A percentile compares a stretch with the other conserved stretches of the same genome.
Conservation (phyloP, 208 protist species). For the Acanthamoeba castellanii region DNA sequence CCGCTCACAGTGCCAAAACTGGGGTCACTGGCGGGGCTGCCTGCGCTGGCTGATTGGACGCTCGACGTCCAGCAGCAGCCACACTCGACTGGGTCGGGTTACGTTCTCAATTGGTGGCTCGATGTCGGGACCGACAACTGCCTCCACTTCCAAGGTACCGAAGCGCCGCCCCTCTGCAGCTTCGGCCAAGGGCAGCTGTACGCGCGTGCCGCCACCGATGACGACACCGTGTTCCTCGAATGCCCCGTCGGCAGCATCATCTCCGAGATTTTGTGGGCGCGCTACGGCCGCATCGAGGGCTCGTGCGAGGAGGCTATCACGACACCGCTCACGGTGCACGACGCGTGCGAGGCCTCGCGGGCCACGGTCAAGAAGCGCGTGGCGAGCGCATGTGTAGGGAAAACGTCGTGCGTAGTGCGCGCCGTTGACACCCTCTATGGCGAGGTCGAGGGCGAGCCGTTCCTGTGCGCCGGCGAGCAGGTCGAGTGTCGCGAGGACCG, state of each 20-base stretch:
- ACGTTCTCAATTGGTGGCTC: neutral
- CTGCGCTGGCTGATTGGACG: conserved; percentile 19
- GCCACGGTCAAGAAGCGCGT: neutral
- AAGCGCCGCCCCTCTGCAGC: too few relatives aligned
- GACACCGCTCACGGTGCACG: neutral
- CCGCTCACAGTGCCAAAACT: neutral
- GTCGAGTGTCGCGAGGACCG: neutral
- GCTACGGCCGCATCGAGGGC: conserved; percentile 31
- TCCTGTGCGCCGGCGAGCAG: conserved; percentile 10
- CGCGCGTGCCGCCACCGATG: neutral
- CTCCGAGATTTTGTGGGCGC: conserved; percentile 32
- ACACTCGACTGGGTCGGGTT: neutral
- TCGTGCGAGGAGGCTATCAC: neutral
- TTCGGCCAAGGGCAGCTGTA: neutral
- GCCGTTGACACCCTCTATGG: neutral
- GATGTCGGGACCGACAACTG: neutral
- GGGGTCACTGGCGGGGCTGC: neutral
- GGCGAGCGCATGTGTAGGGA: neutral
- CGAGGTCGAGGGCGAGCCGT: conserved; percentile 2
- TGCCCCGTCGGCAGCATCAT: conserved; percentile 29
- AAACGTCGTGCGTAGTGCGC: neutral
- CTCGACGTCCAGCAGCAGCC: neutral
- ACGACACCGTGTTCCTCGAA: neutral
- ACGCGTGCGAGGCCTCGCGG: neutral
- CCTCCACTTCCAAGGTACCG: neutral